These are phyloP conservation scores for Obelidium mucronatum DNA, from an alignment of 192 early-diverging fungal species.

Conservation along the genomic window DNA sequence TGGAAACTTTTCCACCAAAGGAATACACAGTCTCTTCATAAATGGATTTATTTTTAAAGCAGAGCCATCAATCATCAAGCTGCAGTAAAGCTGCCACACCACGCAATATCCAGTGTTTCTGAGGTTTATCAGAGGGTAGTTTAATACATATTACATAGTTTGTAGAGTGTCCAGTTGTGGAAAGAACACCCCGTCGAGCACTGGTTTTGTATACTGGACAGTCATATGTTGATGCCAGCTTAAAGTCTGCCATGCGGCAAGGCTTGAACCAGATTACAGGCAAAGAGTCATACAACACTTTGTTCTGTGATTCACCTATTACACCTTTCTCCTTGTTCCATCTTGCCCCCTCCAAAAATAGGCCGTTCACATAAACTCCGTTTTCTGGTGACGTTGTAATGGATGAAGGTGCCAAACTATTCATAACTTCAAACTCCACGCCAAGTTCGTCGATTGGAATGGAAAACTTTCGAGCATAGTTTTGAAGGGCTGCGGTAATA, in stretches of 20 bases:
- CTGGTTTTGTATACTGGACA: slow-evolving; percentile 74
- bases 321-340: slow-evolving; percentile 54
- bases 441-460: slow-evolving; percentile 71
- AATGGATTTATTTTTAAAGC: too few relatives aligned
- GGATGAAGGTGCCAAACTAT: slow-evolving; percentile 22
- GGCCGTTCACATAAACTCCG: slow-evolving; percentile 62
- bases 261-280: slow-evolving; percentile 77
- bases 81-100: slow-evolving; percentile 66
- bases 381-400: slow-evolving; percentile 42
- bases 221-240: slow-evolving; percentile 47
- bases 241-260: slow-evolving; percentile 44
- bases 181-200: slow-evolving; percentile 64
- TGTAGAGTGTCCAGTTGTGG: slow-evolving; percentile 71
- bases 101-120: slow-evolving; percentile 66
- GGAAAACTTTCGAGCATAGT: slow-evolving; percentile 65
- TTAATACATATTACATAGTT: slow-evolving; percentile 68
- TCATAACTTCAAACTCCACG: slow-evolving; percentile 61
- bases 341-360: slow-evolving; percentile 67
- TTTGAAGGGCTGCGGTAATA: slow-evolving; percentile 70
- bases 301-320: slow-evolving; percentile 62
- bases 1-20: too few relatives aligned
- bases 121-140: slow-evolving; percentile 58
- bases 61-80: slow-evolving; percentile 51
- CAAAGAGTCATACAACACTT: slow-evolving; percentile 64
- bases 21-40: too few relatives aligned